Evolutionary conservation across 768 basidiomycete species (phyloP), one percentile per base, ranked within the genome.

Genomic region (Pulveroboletus ravenelii): DNA sequence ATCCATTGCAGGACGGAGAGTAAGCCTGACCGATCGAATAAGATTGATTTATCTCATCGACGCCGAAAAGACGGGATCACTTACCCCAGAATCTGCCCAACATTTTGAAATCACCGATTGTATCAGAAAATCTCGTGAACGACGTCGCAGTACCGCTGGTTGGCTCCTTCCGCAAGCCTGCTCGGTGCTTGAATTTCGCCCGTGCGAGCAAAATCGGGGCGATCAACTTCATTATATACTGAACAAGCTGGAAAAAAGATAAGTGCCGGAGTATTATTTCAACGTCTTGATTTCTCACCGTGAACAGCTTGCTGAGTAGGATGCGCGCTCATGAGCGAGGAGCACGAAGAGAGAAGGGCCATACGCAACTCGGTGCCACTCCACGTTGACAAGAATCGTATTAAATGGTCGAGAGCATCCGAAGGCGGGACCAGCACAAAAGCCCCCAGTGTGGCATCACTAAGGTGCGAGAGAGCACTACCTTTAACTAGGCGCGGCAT

Each of bases 1-100:
- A 91, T 74, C 89, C 88, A 91, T 60, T 88, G 85, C 39, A 89
- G 65, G 37, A 88, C 88, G 23, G 87, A 85, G 15, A 91, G 69
- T n/a, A 89, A 69, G 42, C 88, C 88, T 90, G 53, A 17, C 25
- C 45, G 31, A 55, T 20, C 40, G 36, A 15, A 43, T n/a, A 14
- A 30, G 13, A 41, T 14, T 32, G 27, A 27, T 15, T 29, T 27
- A 14, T 5, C 3, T 34, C 15, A 31, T 31, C 9, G 14, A 15
- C 12, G 39, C 48, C 34, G 39, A 37, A 42, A 31, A 1, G 29
- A 55, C 15, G 8, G 50, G 8, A 20, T 27, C n/a, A 37, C 80
- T 62, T 60, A 88, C 89, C 89, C 84, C 87, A 90, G 56, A 90
- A 75, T 56, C 89, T 77, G 74, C 85, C 88, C 17, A 92, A 66